Base-by-base conservation (phyloP, 306 rosid species). In the Vigna unguiculata region DNA sequence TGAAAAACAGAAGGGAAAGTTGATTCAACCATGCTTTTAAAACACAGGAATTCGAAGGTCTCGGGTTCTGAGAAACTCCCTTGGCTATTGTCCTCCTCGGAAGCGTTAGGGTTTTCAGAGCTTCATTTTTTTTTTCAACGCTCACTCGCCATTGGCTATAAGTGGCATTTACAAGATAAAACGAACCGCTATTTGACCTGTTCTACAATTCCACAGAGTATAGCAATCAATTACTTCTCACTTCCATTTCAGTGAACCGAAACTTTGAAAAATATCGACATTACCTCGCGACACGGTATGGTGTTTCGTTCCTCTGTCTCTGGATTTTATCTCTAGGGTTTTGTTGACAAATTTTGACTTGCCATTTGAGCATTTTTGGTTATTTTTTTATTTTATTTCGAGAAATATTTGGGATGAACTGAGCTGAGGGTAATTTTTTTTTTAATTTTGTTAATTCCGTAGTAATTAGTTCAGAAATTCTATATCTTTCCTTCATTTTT, bases 321-420 rank as follows among this genome's bases (percentile, higher is more conserved):
- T 30, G 45, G 71, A 72, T 73, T 75, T 71, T 79, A 24, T 60
- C 64, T n/a, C 77, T 83, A 63, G 82, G 87, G 82, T 80, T 74
- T 81, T 84, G 72, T 69, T 38, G 38, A 57, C 43, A 71, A 38
- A 74, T 69, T 80, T 16, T 2, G 74, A 53, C 71, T 75, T 58
- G 73, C 30, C 72, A 64, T 78, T 68, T 71, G 20, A 21, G n/a
- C 22, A 11, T 13, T 62, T 59, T 7, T 6, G 9, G 3, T 38
- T 6, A n/a, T n/a, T 13, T n/a, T 8, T 9, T 17, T 15, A 34
- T n/a, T 25, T 12, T 2, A 12, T 21, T 52, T 40, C 17, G 21
- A 17, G 47, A 45, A 61, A 3, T 59, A 17, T 14, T 21, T 48
- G 70, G 21, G 30, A 9, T 32, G 71, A 30, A 55, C 17, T 53